Percentiles rank a stretch among this genome's conserved stretches.
Conservation (phyloP, 1,139 yeast genomes). For the Eremothecium cymbalariae region DNA sequence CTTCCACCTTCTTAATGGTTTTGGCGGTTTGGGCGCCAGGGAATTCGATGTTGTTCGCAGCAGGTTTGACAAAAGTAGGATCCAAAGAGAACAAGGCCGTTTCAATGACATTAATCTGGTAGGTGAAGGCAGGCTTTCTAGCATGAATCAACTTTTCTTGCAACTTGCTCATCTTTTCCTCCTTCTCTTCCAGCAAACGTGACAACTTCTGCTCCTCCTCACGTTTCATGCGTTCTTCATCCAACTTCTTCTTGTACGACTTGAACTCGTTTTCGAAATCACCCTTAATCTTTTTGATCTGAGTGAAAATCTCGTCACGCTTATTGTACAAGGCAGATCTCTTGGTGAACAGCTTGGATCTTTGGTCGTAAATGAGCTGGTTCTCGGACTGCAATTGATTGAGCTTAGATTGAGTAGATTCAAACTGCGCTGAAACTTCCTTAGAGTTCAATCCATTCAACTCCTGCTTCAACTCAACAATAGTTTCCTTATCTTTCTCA, state of each 20-base stretch:
- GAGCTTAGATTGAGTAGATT: constrained; percentile 49
- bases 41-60: constrained; percentile 27
- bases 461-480: constrained; percentile 65
- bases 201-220: constrained; percentile 57
- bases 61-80: constrained; percentile 64
- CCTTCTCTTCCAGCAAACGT: constrained; percentile 50
- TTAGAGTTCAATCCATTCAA: constrained; percentile 57
- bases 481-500: constrained; percentile 72
- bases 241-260: constrained; percentile 61
- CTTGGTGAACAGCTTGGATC: constrained; percentile 53
- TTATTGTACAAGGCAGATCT: constrained; percentile 62
- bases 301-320: constrained; percentile 59
- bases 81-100: constrained; percentile 65
- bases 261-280: constrained; percentile 67
- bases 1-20: constrained; percentile 42
- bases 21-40: constrained; percentile 30
- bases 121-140: constrained; percentile 77
- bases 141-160: constrained; percentile 59
- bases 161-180: constrained; percentile 55
- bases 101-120: constrained; percentile 68
- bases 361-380: constrained; percentile 59
- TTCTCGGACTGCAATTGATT: constrained; percentile 56
- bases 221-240: constrained; percentile 61
- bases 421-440: constrained; percentile 45
- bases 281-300: constrained; percentile 55